These are phyloP conservation scores for Cantharellus anzutake DNA, from an alignment of 768 basidiomycete genomes.

Conservation along the genomic window DNA sequence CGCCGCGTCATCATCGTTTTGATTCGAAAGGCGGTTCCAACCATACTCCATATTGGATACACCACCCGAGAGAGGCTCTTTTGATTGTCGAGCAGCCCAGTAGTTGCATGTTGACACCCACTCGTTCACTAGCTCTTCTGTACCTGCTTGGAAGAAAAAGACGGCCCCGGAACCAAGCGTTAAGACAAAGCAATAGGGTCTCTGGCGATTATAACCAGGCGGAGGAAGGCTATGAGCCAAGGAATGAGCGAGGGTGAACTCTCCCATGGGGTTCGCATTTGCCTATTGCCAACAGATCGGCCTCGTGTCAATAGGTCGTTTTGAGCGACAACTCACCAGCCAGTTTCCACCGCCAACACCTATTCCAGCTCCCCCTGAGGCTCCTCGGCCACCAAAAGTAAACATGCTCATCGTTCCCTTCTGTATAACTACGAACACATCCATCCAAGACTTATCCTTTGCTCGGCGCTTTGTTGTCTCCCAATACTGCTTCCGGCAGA, in stretches of 20 bases:
- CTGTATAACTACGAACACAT: conserved; percentile 91
- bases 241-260: conserved; percentile 69
- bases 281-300: conserved; percentile 27
- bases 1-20: background rate
- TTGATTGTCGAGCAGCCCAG: conserved; percentile 91
- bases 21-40: conserved; percentile 65
- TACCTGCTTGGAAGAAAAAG: conserved; percentile 98
- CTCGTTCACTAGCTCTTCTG: conserved; percentile 94
- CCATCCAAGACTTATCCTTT: conserved; percentile 79
- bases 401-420: conserved; percentile 94
- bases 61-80: conserved; percentile 87
- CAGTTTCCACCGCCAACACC: conserved; percentile 91
- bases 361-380: conserved; percentile 23
- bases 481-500: conserved; percentile 90
- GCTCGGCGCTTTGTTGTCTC: conserved; percentile 67
- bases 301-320: background rate
- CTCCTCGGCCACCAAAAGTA: conserved; percentile 54
- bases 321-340: conserved; percentile 45
- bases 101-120: conserved; percentile 99
- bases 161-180: conserved; percentile 75
- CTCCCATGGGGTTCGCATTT: conserved; percentile 74
- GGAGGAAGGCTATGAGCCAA: conserved; percentile 74
- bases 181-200: conserved; percentile 89
- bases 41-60: conserved; percentile 99
- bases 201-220: conserved; percentile 77